Conservation (phyloP, 2,329 filamentous ascomycete species). For the Sporothrix globosa region DNA sequence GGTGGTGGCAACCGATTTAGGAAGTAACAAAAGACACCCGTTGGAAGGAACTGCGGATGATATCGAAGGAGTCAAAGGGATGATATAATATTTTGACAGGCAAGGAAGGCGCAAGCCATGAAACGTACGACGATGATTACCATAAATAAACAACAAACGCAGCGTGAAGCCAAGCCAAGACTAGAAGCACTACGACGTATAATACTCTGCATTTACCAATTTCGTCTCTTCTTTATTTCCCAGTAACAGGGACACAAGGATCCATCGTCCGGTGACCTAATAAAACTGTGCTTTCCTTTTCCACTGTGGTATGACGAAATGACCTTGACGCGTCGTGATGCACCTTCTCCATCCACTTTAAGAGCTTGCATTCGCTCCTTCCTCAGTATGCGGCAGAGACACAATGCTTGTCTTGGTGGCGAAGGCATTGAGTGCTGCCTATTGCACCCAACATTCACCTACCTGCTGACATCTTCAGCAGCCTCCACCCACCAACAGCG, state of each 20-base stretch:
- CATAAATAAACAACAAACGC: slow-evolving; percentile 12
- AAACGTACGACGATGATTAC: not conserved
- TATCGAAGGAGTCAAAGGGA: slow-evolving; percentile 17
- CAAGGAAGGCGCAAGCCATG: not conserved
- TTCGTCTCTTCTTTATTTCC: not conserved
- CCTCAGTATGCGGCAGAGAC: not conserved
- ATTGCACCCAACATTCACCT: not conserved
- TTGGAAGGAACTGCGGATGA: not conserved
- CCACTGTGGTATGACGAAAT: not conserved
- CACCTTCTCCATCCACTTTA: not conserved
- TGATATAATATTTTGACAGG: slow-evolving; percentile 8
- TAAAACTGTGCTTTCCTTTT: not conserved
- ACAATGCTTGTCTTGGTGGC: slow-evolving; percentile 8
- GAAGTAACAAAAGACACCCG: not conserved
- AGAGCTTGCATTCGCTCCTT: not conserved
- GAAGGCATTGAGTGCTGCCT: slow-evolving; percentile 15
- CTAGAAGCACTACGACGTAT: not conserved
- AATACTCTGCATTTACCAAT: not conserved
- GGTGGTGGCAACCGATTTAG: not conserved
- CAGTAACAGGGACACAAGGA: not conserved
- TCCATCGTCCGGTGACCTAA: not conserved
- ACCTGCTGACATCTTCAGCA: not conserved
- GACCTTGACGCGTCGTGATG: not conserved
- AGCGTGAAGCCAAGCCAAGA: not conserved
- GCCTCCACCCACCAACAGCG: not conserved